These are phyloP conservation scores for Urostyla sp. DNA, from an alignment of 73 alveolate species.

Conservation along the genomic window DNA sequence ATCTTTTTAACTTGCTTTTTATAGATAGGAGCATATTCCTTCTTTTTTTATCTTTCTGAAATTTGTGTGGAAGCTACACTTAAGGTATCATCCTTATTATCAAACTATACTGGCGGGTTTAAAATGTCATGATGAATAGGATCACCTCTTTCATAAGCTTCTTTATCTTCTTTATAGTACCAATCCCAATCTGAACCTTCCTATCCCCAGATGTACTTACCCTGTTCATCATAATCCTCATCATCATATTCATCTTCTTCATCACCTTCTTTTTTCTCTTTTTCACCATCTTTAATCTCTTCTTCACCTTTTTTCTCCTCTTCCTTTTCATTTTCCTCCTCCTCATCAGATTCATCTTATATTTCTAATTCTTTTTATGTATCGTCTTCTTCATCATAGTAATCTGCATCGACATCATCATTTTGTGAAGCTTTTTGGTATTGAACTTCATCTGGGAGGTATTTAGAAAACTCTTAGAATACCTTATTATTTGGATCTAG, in stretches of 20 bases:
- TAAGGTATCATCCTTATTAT: no score
- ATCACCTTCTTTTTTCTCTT: conserved; percentile 15
- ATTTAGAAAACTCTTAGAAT: background rate
- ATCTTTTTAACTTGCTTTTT: no score
- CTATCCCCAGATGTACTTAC: conserved; percentile 33
- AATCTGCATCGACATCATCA: background rate
- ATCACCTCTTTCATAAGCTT: conserved; percentile 39
- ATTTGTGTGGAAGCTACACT: no score
- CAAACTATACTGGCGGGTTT: background rate
- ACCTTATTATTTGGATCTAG: background rate
- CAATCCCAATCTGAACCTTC: conserved; percentile 41
- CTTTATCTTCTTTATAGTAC: conserved; percentile 29
- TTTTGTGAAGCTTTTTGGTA: background rate
- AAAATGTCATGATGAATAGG: conserved; percentile 5
- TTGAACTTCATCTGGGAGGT: conserved; percentile 6
- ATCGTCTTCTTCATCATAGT: conserved; percentile 38
- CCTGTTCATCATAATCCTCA: conserved; percentile 42
- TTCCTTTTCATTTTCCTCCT: conserved; percentile 23
- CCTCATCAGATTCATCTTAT: conserved; percentile 5
- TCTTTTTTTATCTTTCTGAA: no score
- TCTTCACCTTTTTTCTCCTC: conserved; percentile 3
- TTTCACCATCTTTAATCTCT: background rate
- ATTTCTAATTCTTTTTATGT: background rate
- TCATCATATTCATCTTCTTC: conserved; percentile 36
- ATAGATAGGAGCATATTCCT: no score